phyloP scores from a whole-genome alignment of 306 rosid genomes.

The Ormosia emarginata region DNA sequence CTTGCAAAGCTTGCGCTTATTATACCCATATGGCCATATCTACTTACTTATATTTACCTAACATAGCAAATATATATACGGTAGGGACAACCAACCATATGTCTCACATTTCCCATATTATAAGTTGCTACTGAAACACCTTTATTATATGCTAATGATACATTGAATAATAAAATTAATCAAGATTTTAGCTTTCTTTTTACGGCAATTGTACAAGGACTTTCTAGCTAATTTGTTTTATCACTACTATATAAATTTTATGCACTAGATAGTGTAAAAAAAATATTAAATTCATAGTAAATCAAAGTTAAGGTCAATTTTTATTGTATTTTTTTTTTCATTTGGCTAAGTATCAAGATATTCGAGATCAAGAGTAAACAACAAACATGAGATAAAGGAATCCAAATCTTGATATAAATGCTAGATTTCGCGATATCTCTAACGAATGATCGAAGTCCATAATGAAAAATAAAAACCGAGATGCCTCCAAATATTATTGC shows the following conservation, averaged over 20 bases:
- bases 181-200: neutral
- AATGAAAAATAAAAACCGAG: too few relatives aligned
- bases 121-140: slow-evolving; percentile 26
- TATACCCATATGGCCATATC: neutral
- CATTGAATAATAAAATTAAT: slow-evolving; percentile 16
- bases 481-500: too few relatives aligned
- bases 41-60: slow-evolving; percentile 14
- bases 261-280: too few relatives aligned
- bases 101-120: slow-evolving; percentile 23
- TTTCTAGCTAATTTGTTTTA: neutral
- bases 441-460: too few relatives aligned
- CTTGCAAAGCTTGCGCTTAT: slow-evolving; percentile 31
- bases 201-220: neutral
- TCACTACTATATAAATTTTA: neutral
- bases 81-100: slow-evolving; percentile 13
- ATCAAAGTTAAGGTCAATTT: neutral
- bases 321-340: neutral
- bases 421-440: too few relatives aligned
- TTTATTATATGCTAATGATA: slow-evolving; percentile 31
- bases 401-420: too few relatives aligned
- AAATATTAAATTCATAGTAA: too few relatives aligned
- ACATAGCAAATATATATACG: slow-evolving; percentile 5
- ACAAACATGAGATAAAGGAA: too few relatives aligned
- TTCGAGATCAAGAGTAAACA: too few relatives aligned
- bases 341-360: too few relatives aligned